Percentiles rank a stretch among this genome's conserved stretches.
phyloP scores from a whole-genome alignment of 2,329 filamentous ascomycete species.

The Phialophora verrucosa region DNA sequence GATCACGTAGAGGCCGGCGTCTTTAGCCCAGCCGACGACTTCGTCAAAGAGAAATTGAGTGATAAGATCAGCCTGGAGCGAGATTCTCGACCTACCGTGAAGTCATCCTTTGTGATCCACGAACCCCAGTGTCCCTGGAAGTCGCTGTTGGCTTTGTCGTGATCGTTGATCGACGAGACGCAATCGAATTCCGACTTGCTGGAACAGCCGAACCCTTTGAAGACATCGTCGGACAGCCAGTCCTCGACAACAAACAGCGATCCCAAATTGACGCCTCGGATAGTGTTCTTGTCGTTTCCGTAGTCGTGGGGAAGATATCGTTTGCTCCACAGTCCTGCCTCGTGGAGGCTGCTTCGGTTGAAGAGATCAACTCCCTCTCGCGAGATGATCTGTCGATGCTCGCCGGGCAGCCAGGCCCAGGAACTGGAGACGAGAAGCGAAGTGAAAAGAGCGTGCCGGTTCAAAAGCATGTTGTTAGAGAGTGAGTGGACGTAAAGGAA shows the following conservation, averaged over 20 bases:
- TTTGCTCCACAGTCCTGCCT: constrained; percentile 26
- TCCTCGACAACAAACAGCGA: constrained; percentile 60
- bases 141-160: constrained; percentile 53
- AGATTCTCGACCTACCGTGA: constrained; percentile 42
- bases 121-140: constrained; percentile 59
- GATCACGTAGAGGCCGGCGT: constrained; percentile 60
- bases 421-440: constrained; percentile 15
- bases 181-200: constrained; percentile 57
- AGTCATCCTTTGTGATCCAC: constrained; percentile 58
- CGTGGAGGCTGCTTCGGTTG: constrained; percentile 26
- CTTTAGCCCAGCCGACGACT: constrained; percentile 56
- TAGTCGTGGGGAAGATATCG: constrained; percentile 23
- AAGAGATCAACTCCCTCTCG: constrained; percentile 41
- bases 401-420: constrained; percentile 41
- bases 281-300: constrained; percentile 45
- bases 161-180: constrained; percentile 53
- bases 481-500: constrained; percentile 7
- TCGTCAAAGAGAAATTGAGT: constrained; percentile 40
- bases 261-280: constrained; percentile 63
- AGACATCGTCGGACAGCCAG: constrained; percentile 58
- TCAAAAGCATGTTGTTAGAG: constrained; percentile 15
- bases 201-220: constrained; percentile 57
- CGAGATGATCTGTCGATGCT: constrained; percentile 40
- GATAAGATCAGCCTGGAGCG: not conserved
- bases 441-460: constrained; percentile 1